Evolutionary conservation across 2,329 filamentous ascomycete genomes (phyloP), one percentile per base, ranked within the genome.

Genomic region (Verticillium nubilum): DNA sequence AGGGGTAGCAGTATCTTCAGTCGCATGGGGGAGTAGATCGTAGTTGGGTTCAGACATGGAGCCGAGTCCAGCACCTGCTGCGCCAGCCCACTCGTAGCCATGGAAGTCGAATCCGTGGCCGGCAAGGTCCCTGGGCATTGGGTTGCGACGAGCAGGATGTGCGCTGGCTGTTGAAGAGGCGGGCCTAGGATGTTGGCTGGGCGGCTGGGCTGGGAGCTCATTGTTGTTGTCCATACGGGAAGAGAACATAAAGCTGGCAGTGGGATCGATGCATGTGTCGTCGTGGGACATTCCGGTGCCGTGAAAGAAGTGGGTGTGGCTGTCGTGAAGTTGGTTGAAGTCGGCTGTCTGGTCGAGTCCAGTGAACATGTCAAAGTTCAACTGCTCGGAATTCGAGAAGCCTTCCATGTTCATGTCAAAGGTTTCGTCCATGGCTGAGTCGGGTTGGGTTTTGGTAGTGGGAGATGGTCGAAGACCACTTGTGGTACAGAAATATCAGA

Each of bases 201-300:
- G 37, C 33, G 54, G 56, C 9, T 59, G 61, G 27, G 61, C 52
- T 25, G 59, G 56, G 42, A 31, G 57, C 35, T 35, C 58, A 42
- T 47, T 26, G 35, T 57, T 26, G 35, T 57, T 56, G 27, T 59
- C 56, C 31, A 42, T 60, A 26, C 54, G 42, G 13, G 53, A 53
- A 27, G 59, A 37, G 17, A 58, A 57, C 37, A 58, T 60, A 56
- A 57, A 59, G 59, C 58, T 53, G 58, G n/a, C n/a, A n/a, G 23
- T 23, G 19, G 60, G 58, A 63, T 70, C 70, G 27, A 73, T 66
- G 62, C 72, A 74, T 27, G 68, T 67, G 55, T 74, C 70, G 35
- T 69, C 67, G 56, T 74, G 72, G 54, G 59, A 28, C 15, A 28
- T 19, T 12, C 52, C 28, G 23, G 52, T 25, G 26, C 42, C 56